These are phyloP conservation scores for Saitoella complicata DNA, from an alignment of 805 yeast genomes.

Conservation along the genomic window DNA sequence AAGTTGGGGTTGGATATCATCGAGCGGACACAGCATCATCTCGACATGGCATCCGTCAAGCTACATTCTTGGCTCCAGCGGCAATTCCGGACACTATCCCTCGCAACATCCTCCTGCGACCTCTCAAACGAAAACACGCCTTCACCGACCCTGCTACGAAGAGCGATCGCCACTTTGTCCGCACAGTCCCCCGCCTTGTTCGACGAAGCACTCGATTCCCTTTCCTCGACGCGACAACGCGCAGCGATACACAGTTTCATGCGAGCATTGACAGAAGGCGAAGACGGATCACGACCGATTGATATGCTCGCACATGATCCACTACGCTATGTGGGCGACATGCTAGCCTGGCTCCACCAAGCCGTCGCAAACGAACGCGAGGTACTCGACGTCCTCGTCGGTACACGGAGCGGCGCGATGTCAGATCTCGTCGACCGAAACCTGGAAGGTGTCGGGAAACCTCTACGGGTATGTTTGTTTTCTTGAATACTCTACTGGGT, in stretches of 20 bases:
- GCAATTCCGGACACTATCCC: too few relatives aligned
- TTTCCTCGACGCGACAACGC: conserved; percentile 57
- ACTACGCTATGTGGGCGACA: conserved; percentile 65
- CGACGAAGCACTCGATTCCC: conserved; percentile 40
- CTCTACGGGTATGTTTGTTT: too few relatives aligned
- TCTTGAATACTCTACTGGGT: too few relatives aligned
- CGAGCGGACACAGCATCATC: not conserved
- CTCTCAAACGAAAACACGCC: too few relatives aligned
- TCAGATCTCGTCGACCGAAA: too few relatives aligned
- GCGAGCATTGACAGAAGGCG: conserved; percentile 20
- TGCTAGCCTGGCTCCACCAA: conserved; percentile 76
- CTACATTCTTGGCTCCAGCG: too few relatives aligned
- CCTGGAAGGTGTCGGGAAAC: too few relatives aligned
- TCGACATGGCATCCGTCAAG: too few relatives aligned
- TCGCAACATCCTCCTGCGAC: too few relatives aligned
- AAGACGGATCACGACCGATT: conserved; percentile 30
- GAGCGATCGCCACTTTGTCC: conserved; percentile 17
- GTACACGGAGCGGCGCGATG: conserved; percentile 19
- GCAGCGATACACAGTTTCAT: conserved; percentile 50
- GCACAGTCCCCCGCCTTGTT: conserved; percentile 27
- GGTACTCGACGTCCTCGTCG: conserved; percentile 46
- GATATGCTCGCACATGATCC: conserved; percentile 64
- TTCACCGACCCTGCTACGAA: conserved; percentile 6
- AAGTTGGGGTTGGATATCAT: conserved; percentile 14
- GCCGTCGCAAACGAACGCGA: conserved; percentile 79